These are phyloP conservation scores for Zychaea mexicana DNA, from an alignment of 371 early-diverging fungal species.

Conservation along the genomic window DNA sequence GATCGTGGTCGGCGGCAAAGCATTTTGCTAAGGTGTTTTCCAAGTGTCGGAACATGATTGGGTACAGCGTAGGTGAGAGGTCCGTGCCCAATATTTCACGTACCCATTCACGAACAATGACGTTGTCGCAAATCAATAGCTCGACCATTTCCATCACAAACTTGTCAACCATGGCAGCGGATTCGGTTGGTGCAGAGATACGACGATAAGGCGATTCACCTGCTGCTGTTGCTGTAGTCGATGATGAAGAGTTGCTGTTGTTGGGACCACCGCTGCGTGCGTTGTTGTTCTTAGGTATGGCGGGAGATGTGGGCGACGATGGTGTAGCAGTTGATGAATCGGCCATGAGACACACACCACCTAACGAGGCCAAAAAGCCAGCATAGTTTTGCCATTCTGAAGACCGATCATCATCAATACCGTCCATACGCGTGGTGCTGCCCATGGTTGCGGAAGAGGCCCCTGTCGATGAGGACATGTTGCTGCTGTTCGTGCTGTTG, in stretches of 20 bases:
- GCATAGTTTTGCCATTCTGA: constrained; percentile 75
- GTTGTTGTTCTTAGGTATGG: neutral
- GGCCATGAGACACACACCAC: constrained; percentile 65
- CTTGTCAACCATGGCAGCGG: constrained; percentile 70
- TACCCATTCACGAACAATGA: constrained; percentile 88
- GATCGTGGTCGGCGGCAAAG: constrained; percentile 78
- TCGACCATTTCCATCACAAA: constrained; percentile 89
- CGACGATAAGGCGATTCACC: constrained; percentile 22
- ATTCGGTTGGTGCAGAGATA: constrained; percentile 46
- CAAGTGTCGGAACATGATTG: constrained; percentile 82
- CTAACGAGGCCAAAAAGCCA: constrained; percentile 71
- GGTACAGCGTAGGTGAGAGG: constrained; percentile 81
- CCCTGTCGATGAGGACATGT: constrained; percentile 3
- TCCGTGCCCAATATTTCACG: constrained; percentile 89
- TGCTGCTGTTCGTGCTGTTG: constrained; percentile 7
- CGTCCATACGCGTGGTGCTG: constrained; percentile 17
- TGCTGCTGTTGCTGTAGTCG: constrained; percentile 2
- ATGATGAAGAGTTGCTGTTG: neutral
- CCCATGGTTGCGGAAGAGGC: constrained; percentile 3
- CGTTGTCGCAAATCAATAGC: constrained; percentile 82
- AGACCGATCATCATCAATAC: constrained; percentile 43
- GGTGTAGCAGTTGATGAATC: constrained; percentile 35
- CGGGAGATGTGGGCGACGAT: constrained; percentile 26
- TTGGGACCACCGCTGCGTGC: neutral
- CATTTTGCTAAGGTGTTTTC: constrained; percentile 76